A percentile compares a stretch with the other conserved stretches of the same genome.
Evolutionary conservation across 169 alveolate species (phyloP).

Genomic region (Cryptosporidium bovis): DNA sequence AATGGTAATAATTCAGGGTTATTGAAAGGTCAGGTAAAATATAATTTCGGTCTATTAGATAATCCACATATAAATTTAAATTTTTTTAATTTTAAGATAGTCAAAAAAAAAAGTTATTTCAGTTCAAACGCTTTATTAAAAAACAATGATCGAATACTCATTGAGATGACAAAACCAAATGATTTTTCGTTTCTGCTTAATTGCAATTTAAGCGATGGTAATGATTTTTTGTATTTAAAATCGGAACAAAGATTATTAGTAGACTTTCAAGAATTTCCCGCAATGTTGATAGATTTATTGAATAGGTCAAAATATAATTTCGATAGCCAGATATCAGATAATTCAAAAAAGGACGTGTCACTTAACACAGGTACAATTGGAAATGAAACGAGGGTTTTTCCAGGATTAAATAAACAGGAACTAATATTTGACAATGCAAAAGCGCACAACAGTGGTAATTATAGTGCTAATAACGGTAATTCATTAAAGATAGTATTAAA

Average conservation of each 20-base stretch:
- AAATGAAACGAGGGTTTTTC: background rate
- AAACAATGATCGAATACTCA: slow-evolving; percentile 1
- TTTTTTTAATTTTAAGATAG: slow-evolving; percentile 42
- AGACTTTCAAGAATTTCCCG: slow-evolving; percentile 76
- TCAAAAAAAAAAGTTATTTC: slow-evolving; percentile 20
- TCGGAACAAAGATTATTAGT: slow-evolving; percentile 78
- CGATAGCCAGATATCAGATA: background rate
- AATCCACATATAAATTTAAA: slow-evolving; percentile 18
- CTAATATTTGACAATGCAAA: too few species aligned
- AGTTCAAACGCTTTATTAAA: slow-evolving; percentile 4
- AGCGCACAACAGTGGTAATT: background rate
- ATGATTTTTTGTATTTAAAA: slow-evolving; percentile 70
- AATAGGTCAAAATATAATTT: slow-evolving; percentile 22
- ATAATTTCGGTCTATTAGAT: slow-evolving; percentile 8
- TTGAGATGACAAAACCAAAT: slow-evolving; percentile 63
- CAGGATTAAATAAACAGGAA: slow-evolving; percentile 13
- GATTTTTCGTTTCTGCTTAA: slow-evolving; percentile 48
- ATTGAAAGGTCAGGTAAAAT: background rate
- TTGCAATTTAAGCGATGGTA: slow-evolving; percentile 53
- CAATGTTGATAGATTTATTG: slow-evolving; percentile 48
- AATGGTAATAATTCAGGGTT: background rate
- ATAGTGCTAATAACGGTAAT: slow-evolving; percentile 8
- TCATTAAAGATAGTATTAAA: slow-evolving; percentile 30
- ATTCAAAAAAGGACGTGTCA: background rate
- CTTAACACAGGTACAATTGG: background rate